Base-by-base conservation (phyloP, 345 rosid genomes). In the Melaleuca quinquenervia region DNA sequence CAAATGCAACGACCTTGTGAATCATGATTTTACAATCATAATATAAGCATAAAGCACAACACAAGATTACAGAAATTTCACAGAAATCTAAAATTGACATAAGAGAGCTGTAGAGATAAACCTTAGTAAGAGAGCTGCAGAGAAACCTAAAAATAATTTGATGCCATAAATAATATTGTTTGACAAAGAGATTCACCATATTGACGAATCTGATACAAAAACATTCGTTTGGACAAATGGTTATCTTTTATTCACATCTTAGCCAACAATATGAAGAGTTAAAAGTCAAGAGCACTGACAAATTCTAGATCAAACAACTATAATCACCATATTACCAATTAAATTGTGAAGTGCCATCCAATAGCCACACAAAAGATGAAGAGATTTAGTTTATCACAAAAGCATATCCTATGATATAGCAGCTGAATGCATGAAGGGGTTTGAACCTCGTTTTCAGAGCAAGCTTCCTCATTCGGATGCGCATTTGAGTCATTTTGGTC, bases 401-500 rank as follows among this genome's bases (percentile, higher is more conserved):
- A 84, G 14, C 70, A 41, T 52, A 84, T 52, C n/a, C 50, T 53
- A 53, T 0, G 24, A 32, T 21, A 56, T 24, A 49, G 32, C 53
- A 56, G 52, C 49, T 0, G 3, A 83, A 83, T 8, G 78, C 48
- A 36, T 21, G 48, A 36, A 11, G 84, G 54, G 84, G 41, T 52
- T 84, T 82, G 85, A 82, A 97, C 99, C 96, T 94, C 84, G 97
- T 98, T 85, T 96, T 98, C 49, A 96, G 89, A 62, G 94, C 96
- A 90, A 98, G 97, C 84, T 95, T 98, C 85, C 98, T 93, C 99
- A 93, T 95, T 22, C 99, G 95, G 86, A 98, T 95, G 18, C 98
- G 97, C 99, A 96, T 96, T 85, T 98, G 99, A 64, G 98, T 96
- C 99, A 98, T 96, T 88, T 98, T 98, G 4, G 99, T 98, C 88